Evolutionary conservation across 306 rosid species (phyloP), one percentile per base, ranked within the genome.

Genomic region (Carpinus fangiana): DNA sequence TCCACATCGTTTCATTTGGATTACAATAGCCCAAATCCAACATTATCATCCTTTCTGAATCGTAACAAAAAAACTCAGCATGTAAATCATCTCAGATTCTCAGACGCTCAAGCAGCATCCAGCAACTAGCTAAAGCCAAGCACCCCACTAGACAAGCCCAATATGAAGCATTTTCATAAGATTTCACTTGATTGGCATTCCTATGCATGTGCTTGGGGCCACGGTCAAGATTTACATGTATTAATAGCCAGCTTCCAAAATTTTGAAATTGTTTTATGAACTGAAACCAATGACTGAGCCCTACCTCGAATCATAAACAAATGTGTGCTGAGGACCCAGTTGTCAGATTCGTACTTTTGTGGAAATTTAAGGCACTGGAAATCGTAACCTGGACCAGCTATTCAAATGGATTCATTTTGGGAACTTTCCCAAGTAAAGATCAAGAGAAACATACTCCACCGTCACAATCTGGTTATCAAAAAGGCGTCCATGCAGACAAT

Each of bases 401-500:
- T 73, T 51, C 54, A 18, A 47, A 70, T 48, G 48, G 23, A 54
- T 79, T 90, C 89, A 91, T 69, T 91, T 86, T 11, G 74, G 68
- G 83, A 95, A 93, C 80, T 90, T 86, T 55, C 77, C 82, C 66
- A 66, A 83, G 74, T 93, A 93, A 72, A 78, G 79, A 79, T 81
- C 84, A 36, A 53, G 88, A 51, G 87, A 23, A 79, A 90, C 75
- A 75, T 91, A 95, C 77, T 89, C 93, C 67, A 93, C 92, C 36
- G 86, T 79, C 70, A 93, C 92, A 77, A 78, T 85, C 74, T 85
- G 87, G 82, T 86, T 91, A 73, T 91, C 96, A 76, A 91, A 93
- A 46, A 84, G 36, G 59, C 94, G 90, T 73, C 97, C 93, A 47
- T 93, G 93, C 74, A 95, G 84, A 89, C 88, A 85, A 73, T 90